Evolutionary conservation across 495 filamentous ascomycete genomes (phyloP).

Genomic region (Talaromyces adpressus): DNA sequence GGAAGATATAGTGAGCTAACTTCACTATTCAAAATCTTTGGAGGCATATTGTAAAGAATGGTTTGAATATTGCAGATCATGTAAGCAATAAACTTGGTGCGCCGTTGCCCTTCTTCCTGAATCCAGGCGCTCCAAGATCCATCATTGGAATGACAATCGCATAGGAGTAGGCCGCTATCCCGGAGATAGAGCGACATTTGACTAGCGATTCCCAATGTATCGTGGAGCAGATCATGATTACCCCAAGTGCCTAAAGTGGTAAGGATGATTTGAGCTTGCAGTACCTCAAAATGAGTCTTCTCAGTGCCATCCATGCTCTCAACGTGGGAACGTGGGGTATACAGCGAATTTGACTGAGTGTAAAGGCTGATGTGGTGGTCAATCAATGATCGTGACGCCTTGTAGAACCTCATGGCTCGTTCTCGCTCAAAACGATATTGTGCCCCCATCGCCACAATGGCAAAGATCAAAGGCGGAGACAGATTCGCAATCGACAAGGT

Average conservation of each 20-base stretch:
- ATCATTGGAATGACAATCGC: conserved; percentile 2
- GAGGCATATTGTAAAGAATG: conserved; percentile 14
- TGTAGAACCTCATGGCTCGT: conserved; percentile 5
- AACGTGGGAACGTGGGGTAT: conserved; percentile 5
- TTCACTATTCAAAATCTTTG: conserved; percentile 13
- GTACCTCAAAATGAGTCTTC: conserved; percentile 4
- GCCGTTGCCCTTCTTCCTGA: conserved; percentile 1
- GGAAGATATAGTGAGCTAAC: conserved; percentile 13
- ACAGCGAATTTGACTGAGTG: conserved; percentile 2
- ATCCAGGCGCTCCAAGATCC: conserved; percentile 5
- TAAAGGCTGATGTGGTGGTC: conserved; percentile 1
- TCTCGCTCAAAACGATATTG: conserved; percentile 6
- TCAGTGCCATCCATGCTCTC: conserved; percentile 2
- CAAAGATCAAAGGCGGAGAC: conserved; percentile 1
- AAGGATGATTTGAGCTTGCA: conserved; percentile 4
- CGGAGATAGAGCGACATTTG: conserved; percentile 6
- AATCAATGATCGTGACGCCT: conserved; percentile 7
- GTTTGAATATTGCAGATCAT: conserved; percentile 13
- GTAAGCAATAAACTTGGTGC: conserved; percentile 7
- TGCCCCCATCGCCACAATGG: conserved; percentile 4
- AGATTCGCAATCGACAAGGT: conserved; percentile 4
- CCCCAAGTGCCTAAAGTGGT: conserved; percentile 5
- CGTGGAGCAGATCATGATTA: conserved; percentile 1
- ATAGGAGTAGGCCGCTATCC: conserved; percentile 3
- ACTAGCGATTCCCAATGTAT: not conserved